Evolutionary conservation across 78 protist species (phyloP).

Genomic region (Emiliania huxleyi): DNA sequence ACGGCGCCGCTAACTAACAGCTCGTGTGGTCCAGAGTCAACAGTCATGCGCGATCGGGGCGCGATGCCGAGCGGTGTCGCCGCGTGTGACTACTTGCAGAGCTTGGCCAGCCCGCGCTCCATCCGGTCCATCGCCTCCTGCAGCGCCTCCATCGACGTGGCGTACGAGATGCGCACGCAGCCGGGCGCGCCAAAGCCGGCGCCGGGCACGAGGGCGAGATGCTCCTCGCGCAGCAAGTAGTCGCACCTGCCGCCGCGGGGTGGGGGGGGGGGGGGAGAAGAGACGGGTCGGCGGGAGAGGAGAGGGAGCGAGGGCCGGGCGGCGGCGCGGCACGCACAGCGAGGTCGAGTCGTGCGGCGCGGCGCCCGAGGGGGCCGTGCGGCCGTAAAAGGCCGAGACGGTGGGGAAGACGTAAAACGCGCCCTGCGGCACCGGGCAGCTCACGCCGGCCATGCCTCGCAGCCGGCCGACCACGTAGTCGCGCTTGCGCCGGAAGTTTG

Average conservation of each 20-base stretch:
- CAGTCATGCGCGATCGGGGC: too few species aligned
- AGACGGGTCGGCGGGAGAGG: not conserved
- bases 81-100: not conserved
- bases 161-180: conserved; percentile 15
- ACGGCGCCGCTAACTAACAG: too few species aligned
- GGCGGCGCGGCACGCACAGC: too few species aligned
- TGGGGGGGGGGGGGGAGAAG: too few species aligned
- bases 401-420: conserved; percentile 27
- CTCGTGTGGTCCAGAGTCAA: too few species aligned
- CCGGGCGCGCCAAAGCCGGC: not conserved
- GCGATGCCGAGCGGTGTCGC: too few species aligned
- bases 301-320: too few species aligned
- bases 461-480: not conserved
- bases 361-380: not conserved
- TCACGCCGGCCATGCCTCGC: not conserved
- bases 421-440: not conserved
- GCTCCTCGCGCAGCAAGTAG: not conserved
- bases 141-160: not conserved
- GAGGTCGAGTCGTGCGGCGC: not conserved
- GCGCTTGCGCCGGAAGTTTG: not conserved
- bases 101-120: not conserved
- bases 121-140: not conserved
- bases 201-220: conserved; percentile 2
- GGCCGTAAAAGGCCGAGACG: not conserved
- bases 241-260: not conserved